These are phyloP conservation scores for Quercus aquifolioides DNA, from an alignment of 306 rosid species.

Conservation along the genomic window DNA sequence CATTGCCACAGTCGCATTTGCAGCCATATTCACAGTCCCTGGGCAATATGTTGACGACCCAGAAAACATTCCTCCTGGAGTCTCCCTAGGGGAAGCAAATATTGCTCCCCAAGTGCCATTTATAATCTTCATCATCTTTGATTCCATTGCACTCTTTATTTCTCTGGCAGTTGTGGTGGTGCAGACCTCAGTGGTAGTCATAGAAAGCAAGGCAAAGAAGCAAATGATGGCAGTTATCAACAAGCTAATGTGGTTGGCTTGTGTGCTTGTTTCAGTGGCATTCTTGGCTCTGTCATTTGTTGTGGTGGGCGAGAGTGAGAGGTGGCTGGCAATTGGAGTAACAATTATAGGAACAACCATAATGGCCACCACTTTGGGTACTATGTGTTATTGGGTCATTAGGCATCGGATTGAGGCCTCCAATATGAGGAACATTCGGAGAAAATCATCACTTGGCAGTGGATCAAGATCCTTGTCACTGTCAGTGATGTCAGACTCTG, in stretches of 20 bases:
- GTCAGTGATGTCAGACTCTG: conserved; percentile 73
- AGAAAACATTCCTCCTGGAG: conserved; percentile 38
- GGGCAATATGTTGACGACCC: conserved; percentile 85
- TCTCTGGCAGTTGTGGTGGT: conserved; percentile 96
- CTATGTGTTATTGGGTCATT: conserved; percentile 88
- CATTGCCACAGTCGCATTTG: conserved; percentile 94
- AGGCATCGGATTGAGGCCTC: conserved; percentile 81
- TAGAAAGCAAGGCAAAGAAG: conserved; percentile 97
- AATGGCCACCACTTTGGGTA: conserved; percentile 89
- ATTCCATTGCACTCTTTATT: conserved; percentile 85
- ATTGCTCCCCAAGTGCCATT: conserved; percentile 65
- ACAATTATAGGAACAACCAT: conserved; percentile 82
- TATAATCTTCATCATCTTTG: conserved; percentile 72
- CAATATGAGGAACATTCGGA: conserved; percentile 59
- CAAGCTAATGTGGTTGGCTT: conserved; percentile 98
- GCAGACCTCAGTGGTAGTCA: conserved; percentile 90
- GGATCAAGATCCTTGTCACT: conserved; percentile 57
- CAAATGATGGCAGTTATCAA: conserved; percentile 96
- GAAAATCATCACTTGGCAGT: conserved; percentile 64
- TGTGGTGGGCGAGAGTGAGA: conserved; percentile 74
- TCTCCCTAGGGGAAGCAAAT: conserved; percentile 80
- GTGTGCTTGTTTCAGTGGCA: conserved; percentile 78
- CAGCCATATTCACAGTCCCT: conserved; percentile 90
- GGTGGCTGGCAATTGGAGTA: conserved; percentile 80
- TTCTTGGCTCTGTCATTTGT: conserved; percentile 84